phyloP scores from a whole-genome alignment of 176 grass and related monocot genomes.

The Neostapfia colusana region DNA sequence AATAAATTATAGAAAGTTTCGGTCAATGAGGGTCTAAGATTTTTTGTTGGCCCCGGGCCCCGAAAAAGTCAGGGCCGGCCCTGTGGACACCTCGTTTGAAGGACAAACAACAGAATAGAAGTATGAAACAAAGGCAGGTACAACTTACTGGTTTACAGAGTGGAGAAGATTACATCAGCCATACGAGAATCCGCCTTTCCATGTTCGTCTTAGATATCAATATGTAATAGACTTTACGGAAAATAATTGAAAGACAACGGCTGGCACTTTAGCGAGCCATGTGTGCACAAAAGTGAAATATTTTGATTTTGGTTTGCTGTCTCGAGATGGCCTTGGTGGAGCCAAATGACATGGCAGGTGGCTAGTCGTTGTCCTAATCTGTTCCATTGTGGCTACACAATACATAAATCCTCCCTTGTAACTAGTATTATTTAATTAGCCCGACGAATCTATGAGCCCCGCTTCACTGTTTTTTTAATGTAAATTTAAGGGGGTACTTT shows the following conservation, averaged over 20 bases:
- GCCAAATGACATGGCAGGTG: conserved; percentile 12
- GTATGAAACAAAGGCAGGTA: background rate
- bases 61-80: no score
- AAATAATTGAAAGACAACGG: background rate
- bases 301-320: conserved; percentile 21
- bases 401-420: background rate
- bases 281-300: background rate
- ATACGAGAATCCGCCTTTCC: conserved; percentile 24
- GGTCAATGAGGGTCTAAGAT: no score
- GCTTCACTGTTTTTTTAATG: no score
- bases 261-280: background rate
- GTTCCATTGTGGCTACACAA: conserved; percentile 3
- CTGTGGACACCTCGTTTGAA: conserved; percentile 9
- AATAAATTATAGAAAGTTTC: no score
- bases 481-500: no score
- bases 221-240: conserved; percentile 22
- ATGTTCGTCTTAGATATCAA: background rate
- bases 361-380: conserved; percentile 26
- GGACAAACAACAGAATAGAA: background rate
- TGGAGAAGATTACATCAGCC: conserved; percentile 42
- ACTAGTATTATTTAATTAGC: no score
- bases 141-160: conserved; percentile 38
- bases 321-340: background rate
- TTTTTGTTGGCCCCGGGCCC: no score
- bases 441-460: no score